Conservation (phyloP, 768 basidiomycete species). For the Collybiopsis confluens region DNA sequence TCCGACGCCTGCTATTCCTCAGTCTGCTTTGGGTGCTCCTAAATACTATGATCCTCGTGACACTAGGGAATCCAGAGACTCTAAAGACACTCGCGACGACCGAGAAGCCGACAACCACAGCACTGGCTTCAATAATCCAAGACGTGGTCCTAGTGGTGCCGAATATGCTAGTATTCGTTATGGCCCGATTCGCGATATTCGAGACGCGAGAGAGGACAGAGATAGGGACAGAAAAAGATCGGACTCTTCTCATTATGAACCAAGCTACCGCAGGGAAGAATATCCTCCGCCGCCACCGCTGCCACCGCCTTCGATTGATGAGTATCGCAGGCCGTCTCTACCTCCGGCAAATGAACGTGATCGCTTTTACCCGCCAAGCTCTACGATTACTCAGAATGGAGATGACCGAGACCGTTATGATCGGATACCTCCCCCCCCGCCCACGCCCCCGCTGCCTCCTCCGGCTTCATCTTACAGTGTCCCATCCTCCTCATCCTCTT, state of each 20-base stretch:
- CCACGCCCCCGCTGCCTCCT: not conserved
- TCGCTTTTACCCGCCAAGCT: not conserved
- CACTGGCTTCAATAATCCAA: conserved; percentile 35
- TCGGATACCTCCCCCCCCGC: no score
- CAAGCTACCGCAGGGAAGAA: conserved; percentile 3
- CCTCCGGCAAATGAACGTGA: not conserved
- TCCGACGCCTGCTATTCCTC: conserved; percentile 11
- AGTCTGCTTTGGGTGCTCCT: conserved; percentile 13
- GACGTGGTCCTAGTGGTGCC: conserved; percentile 14
- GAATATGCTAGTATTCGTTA: conserved; percentile 6
- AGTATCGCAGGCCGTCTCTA: not conserved
- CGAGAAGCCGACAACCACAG: conserved; percentile 18
- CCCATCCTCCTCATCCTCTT: no score
- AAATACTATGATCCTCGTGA: conserved; percentile 28
- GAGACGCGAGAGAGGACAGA: not conserved
- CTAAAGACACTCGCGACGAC: conserved; percentile 5
- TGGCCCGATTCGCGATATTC: conserved; percentile 1
- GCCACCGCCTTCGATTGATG: not conserved
- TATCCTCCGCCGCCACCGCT: not conserved
- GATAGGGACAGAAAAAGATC: not conserved
- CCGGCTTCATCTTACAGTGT: not conserved
- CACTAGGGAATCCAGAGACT: conserved; percentile 25
- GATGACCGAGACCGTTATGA: not conserved
- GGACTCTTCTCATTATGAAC: not conserved
- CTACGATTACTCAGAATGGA: not conserved